Conservation (phyloP, 768 basidiomycete genomes). For the Trametes meyenii region DNA sequence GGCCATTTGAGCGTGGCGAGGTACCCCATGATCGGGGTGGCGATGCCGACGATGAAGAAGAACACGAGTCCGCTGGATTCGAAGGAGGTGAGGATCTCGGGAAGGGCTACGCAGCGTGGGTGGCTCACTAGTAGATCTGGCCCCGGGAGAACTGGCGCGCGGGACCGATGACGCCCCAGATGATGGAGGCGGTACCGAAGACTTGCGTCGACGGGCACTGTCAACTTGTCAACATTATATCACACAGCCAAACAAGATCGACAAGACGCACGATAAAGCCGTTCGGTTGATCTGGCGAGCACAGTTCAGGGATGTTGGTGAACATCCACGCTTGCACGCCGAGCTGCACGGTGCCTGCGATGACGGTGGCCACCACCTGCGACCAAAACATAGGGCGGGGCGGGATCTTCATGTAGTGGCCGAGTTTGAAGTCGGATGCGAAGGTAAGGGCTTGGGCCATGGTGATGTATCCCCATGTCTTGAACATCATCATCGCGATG, state of each 20-base stretch:
- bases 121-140: conserved; percentile 38
- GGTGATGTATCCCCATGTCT: conserved; percentile 70
- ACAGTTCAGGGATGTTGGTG: conserved; percentile 65
- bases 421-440: conserved; percentile 75
- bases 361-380: conserved; percentile 59
- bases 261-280: conserved; percentile 52
- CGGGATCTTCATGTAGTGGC: conserved; percentile 75
- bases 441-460: conserved; percentile 69
- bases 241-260: conserved; percentile 2
- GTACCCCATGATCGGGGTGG: conserved; percentile 41
- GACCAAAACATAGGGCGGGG: conserved; percentile 42
- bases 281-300: conserved; percentile 53
- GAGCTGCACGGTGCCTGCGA: conserved; percentile 70
- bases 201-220: conserved; percentile 68
- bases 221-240: not conserved
- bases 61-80: conserved; percentile 34
- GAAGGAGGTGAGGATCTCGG: not conserved
- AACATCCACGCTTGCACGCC: conserved; percentile 69
- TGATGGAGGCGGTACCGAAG: conserved; percentile 53
- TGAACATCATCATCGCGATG: conserved; percentile 80
- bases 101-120: too few relatives aligned
- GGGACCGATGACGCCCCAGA: conserved; percentile 50
- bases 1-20: conserved; percentile 62
- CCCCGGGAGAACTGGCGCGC: conserved; percentile 39
- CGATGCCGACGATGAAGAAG: conserved; percentile 50